Evolutionary conservation across 441 rosid genomes (phyloP).

Genomic region (Populus hybrid): DNA sequence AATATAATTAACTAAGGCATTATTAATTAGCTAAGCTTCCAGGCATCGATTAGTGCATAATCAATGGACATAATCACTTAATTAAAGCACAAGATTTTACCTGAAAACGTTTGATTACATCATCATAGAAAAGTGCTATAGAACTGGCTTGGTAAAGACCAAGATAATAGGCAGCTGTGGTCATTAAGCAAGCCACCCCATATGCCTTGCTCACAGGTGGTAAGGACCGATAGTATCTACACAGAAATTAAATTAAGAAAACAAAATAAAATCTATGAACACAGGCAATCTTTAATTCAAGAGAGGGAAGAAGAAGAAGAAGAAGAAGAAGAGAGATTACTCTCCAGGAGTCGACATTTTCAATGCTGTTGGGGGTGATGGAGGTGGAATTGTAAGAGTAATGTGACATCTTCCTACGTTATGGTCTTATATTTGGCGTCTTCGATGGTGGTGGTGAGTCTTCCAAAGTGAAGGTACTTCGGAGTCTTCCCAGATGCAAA

Average conservation of each 20-base stretch:
- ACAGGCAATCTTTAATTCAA: neutral
- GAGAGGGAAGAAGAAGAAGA: neutral
- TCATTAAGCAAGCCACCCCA: conserved; percentile 62
- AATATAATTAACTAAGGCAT: neutral
- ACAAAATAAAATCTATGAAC: neutral
- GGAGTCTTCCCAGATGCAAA: neutral
- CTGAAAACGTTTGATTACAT: conserved; percentile 53
- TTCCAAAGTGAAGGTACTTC: neutral
- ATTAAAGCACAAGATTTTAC: conserved; percentile 14
- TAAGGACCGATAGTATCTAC: conserved; percentile 52
- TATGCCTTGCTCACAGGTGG: conserved; percentile 69
- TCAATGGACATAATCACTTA: neutral
- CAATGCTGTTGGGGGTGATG: neutral
- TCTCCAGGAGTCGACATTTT: neutral
- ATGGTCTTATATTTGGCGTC: neutral
- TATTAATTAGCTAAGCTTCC: neutral
- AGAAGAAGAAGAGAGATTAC: neutral
- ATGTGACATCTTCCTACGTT: neutral
- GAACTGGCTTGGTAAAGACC: conserved; percentile 32
- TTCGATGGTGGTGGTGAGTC: neutral
- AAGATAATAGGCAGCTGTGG: conserved; percentile 46
- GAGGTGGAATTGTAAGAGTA: neutral
- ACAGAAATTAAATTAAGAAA: neutral
- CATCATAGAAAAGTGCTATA: conserved; percentile 41
- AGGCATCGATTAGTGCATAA: neutral